phyloP scores from a whole-genome alignment of 2,329 filamentous ascomycete genomes.

The Camptophora hylomeconis region DNA sequence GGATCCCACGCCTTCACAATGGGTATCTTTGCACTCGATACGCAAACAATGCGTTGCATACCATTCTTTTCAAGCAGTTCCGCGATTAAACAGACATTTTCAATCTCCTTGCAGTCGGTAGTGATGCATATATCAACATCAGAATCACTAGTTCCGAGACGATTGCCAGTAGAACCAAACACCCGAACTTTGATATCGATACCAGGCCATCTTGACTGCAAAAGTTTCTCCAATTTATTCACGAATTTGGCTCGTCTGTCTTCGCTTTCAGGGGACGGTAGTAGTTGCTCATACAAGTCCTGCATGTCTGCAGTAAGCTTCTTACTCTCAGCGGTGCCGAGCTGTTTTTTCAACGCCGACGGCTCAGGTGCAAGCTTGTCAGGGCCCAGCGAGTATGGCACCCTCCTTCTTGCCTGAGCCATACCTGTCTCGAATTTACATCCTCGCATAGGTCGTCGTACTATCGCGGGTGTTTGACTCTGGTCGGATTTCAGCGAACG shows the following conservation, averaged over 20 bases:
- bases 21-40: conserved; percentile 87
- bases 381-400: conserved; percentile 82
- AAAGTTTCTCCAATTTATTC: conserved; percentile 72
- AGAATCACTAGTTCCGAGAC: conserved; percentile 87
- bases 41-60: conserved; percentile 93
- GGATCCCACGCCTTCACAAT: conserved; percentile 99
- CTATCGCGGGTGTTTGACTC: conserved; percentile 57
- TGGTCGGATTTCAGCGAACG: conserved; percentile 84
- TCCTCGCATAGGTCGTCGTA: conserved; percentile 51
- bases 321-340: conserved; percentile 60
- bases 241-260: conserved; percentile 62
- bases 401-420: conserved; percentile 67
- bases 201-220: conserved; percentile 85
- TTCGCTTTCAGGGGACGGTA: conserved; percentile 70
- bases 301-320: conserved; percentile 72
- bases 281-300: conserved; percentile 69
- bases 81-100: conserved; percentile 82
- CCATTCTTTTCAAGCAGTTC: conserved; percentile 76
- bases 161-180: conserved; percentile 95
- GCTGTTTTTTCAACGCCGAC: conserved; percentile 54
- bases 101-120: conserved; percentile 74
- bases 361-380: conserved; percentile 57
- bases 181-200: conserved; percentile 81
- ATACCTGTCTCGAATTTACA: conserved; percentile 86
- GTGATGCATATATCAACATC: conserved; percentile 98